Conservation (phyloP, 495 filamentous ascomycete species). For the Talaromyces liani region DNA sequence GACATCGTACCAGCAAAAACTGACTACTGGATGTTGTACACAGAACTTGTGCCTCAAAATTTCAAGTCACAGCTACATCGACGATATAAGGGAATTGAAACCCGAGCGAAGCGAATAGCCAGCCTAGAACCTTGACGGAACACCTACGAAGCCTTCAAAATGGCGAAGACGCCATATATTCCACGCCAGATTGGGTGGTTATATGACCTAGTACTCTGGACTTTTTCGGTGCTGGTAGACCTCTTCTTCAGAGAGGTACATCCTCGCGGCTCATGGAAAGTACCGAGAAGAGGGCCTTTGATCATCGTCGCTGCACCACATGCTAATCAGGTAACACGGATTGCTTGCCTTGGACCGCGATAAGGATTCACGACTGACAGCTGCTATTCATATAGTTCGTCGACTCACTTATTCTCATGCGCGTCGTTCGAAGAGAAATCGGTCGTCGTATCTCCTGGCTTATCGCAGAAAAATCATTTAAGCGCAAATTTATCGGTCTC, state of each 20-base stretch:
- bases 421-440: slow-evolving; percentile 75
- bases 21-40: not conserved
- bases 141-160: slow-evolving; percentile 2
- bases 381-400: slow-evolving; percentile 56
- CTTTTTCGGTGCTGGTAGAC: slow-evolving; percentile 77
- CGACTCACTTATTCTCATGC: slow-evolving; percentile 89
- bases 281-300: slow-evolving; percentile 78
- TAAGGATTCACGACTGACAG: not conserved
- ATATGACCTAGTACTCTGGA: slow-evolving; percentile 78
- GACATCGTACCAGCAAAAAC: not conserved
- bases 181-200: slow-evolving; percentile 64
- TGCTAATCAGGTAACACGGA: slow-evolving; percentile 73
- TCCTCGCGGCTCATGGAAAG: slow-evolving; percentile 86
- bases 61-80: not conserved
- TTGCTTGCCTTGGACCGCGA: not conserved
- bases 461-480: slow-evolving; percentile 90
- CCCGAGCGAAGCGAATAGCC: not conserved
- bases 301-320: slow-evolving; percentile 98
- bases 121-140: not conserved
- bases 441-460: slow-evolving; percentile 85
- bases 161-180: slow-evolving; percentile 45
- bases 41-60: not conserved
- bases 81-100: not conserved
- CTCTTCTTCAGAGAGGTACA: slow-evolving; percentile 98
- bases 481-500: slow-evolving; percentile 77